These are phyloP conservation scores for Trichomonascus vanleenenianus DNA, from an alignment of 805 yeast species.

Conservation along the genomic window DNA sequence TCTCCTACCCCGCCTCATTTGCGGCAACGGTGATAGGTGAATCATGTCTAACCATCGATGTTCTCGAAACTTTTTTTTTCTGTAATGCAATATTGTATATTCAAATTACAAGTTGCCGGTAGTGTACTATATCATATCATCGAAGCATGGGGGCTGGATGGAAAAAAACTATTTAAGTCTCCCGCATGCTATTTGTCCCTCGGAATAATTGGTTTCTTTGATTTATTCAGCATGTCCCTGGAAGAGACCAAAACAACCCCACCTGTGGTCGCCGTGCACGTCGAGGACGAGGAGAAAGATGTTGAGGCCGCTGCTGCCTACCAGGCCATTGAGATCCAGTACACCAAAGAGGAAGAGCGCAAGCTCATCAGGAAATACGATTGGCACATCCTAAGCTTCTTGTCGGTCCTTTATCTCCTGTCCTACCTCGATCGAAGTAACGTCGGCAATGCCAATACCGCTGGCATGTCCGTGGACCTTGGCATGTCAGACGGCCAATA, in stretches of 20 bases:
- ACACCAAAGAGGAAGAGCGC: constrained; percentile 16
- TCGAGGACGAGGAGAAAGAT: background rate
- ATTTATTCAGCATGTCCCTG: background rate
- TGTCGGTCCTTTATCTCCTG: constrained; percentile 39
- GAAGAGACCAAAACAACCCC: background rate
- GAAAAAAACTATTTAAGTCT: too few species aligned
- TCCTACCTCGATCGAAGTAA: constrained; percentile 45
- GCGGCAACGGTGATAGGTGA: too few species aligned
- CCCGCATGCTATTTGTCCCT: too few species aligned
- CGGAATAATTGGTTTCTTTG: too few species aligned
- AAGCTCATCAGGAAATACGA: constrained; percentile 33
- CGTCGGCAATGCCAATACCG: constrained; percentile 46
- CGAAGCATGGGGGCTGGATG: too few species aligned
- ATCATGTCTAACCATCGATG: too few species aligned
- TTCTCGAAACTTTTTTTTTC: too few species aligned
- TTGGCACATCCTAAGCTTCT: constrained; percentile 36
- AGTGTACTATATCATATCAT: too few species aligned
- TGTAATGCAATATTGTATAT: too few species aligned
- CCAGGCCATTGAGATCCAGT: constrained; percentile 1
- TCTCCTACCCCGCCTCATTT: too few species aligned
- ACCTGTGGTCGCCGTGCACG: background rate
- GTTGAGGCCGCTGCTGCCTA: background rate
- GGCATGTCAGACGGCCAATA: constrained; percentile 35
- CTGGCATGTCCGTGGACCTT: constrained; percentile 40
- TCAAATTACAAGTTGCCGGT: too few species aligned